Percentiles rank a stretch among this genome's conserved stretches.
phyloP scores from a whole-genome alignment of 768 basidiomycete genomes.

The Mrakia gelida region DNA sequence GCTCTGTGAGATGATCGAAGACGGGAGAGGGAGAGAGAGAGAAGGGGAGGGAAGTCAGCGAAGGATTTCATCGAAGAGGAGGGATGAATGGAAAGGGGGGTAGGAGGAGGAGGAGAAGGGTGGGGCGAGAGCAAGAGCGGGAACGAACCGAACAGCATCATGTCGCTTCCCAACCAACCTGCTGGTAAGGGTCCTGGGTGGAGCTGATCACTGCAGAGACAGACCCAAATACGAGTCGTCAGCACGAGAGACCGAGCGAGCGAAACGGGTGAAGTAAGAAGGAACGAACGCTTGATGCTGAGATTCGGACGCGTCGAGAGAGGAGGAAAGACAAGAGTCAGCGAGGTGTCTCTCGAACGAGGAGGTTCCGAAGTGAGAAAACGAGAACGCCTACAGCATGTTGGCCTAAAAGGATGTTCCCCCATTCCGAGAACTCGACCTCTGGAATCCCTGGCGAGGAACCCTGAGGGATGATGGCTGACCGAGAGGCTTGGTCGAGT shows the following conservation, averaged over 20 bases:
- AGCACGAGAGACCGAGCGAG: too few relatives aligned
- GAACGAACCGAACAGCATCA: slow-evolving; percentile 29
- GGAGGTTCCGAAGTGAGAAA: neutral
- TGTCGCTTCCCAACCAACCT: slow-evolving; percentile 28
- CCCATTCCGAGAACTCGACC: slow-evolving; percentile 31
- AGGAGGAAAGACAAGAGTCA: neutral
- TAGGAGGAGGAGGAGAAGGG: neutral
- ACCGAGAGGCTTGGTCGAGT: slow-evolving; percentile 27
- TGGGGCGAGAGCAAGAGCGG: neutral
- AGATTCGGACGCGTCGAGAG: neutral
- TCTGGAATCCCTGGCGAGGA: neutral
- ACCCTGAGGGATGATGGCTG: slow-evolving; percentile 20
- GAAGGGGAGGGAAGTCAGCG: too few relatives aligned
- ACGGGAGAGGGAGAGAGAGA: neutral
- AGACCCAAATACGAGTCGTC: too few relatives aligned
- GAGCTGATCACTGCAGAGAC: slow-evolving; percentile 23
- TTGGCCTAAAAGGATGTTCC: slow-evolving; percentile 28
- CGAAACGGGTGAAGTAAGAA: neutral
- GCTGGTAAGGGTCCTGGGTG: slow-evolving; percentile 27
- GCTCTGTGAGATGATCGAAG: neutral
- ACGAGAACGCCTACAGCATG: slow-evolving; percentile 25
- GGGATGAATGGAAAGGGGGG: neutral
- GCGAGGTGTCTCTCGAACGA: neutral
- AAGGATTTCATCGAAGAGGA: too few relatives aligned
- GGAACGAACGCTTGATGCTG: slow-evolving; percentile 2